phyloP scores from a whole-genome alignment of 148 eudicot species.

The Selenicereus undatus region DNA sequence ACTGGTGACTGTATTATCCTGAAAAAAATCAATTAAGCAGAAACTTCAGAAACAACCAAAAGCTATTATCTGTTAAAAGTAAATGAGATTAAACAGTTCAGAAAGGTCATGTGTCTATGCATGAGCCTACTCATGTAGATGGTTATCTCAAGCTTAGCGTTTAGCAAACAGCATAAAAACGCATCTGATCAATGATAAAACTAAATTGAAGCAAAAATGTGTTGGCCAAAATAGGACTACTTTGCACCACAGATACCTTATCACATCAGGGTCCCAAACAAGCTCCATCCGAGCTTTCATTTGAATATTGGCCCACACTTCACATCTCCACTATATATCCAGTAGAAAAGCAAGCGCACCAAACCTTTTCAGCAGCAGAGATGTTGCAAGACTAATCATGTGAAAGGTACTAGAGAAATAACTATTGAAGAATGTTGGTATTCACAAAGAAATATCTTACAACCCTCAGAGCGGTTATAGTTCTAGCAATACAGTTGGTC shows the following conservation, averaged over 20 bases:
- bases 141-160: neutral
- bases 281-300: neutral
- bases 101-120: neutral
- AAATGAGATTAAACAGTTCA: neutral
- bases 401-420: neutral
- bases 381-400: neutral
- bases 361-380: neutral
- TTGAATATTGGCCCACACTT: no score
- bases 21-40: neutral
- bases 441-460: neutral
- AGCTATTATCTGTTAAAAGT: neutral
- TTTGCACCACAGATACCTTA: neutral
- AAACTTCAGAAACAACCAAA: neutral
- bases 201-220: neutral
- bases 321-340: neutral
- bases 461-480: no score
- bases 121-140: no score
- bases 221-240: no score
- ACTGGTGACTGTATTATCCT: conserved; percentile 12
- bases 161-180: neutral
- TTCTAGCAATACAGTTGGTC: neutral
- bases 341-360: neutral
- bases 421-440: neutral
- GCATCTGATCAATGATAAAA: no score
- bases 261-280: neutral